Evolutionary conservation across 202 grass and related monocot genomes (phyloP).

Genomic region (Musa balbisiana): DNA sequence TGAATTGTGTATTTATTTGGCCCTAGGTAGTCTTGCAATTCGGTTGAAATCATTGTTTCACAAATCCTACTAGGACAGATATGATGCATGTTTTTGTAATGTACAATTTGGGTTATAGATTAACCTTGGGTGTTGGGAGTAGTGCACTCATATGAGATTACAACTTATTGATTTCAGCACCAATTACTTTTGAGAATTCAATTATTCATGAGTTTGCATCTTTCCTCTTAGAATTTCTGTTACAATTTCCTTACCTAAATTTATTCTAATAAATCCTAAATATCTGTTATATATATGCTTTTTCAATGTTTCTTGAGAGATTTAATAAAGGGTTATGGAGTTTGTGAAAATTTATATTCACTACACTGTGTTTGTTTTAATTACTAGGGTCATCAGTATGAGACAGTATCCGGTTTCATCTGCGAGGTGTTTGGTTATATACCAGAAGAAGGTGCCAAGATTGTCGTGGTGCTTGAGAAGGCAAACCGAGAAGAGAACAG

Average conservation of each 20-base stretch:
- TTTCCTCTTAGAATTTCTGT: background rate
- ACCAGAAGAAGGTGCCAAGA: constrained; percentile 80
- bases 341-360: background rate
- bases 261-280: too few relatives aligned
- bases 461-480: constrained; percentile 78
- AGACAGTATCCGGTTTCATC: constrained; percentile 95
- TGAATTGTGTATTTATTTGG: too few relatives aligned
- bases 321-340: background rate
- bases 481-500: constrained; percentile 51
- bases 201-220: background rate
- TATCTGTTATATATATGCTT: too few relatives aligned
- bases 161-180: background rate
- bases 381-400: constrained; percentile 88
- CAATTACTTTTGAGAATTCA: background rate
- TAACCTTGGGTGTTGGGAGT: background rate
- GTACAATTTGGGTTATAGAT: background rate
- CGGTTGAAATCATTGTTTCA: too few relatives aligned
- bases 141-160: background rate
- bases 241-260: too few relatives aligned
- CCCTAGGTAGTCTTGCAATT: too few relatives aligned
- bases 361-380: constrained; percentile 18
- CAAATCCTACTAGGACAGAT: too few relatives aligned
- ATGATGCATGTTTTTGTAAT: background rate
- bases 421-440: constrained; percentile 97
- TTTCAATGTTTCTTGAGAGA: too few relatives aligned